Percentiles rank a stretch among this genome's conserved stretches.
These are phyloP conservation scores for Citropsis articulata DNA, from an alignment of 345 rosid species.

Conservation along the genomic window DNA sequence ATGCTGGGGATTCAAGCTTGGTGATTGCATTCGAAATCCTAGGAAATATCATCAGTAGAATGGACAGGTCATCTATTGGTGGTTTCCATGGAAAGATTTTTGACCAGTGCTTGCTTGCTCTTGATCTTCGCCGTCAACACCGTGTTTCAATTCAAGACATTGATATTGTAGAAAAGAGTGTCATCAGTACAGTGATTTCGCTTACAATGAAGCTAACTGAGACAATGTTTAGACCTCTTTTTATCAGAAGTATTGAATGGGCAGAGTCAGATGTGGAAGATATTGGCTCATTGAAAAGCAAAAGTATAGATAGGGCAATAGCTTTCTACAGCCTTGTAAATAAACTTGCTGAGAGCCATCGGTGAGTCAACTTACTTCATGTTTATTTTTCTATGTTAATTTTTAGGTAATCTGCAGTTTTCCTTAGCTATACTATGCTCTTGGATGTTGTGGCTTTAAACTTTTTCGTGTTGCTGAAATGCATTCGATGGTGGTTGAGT, in stretches of 20 bases:
- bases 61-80: slow-evolving; percentile 73
- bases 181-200: slow-evolving; percentile 52
- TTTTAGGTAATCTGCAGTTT: background rate
- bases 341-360: slow-evolving; percentile 76
- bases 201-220: slow-evolving; percentile 94
- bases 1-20: slow-evolving; percentile 71
- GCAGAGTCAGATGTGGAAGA: slow-evolving; percentile 63
- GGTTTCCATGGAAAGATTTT: slow-evolving; percentile 62
- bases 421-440: background rate
- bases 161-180: slow-evolving; percentile 64
- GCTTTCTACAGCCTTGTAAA: slow-evolving; percentile 73
- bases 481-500: background rate
- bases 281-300: slow-evolving; percentile 30
- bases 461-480: background rate
- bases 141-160: slow-evolving; percentile 55
- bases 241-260: slow-evolving; percentile 79
- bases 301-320: slow-evolving; percentile 61
- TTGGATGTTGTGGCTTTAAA: background rate
- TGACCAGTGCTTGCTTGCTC: slow-evolving; percentile 76
- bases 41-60: slow-evolving; percentile 49
- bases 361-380: slow-evolving; percentile 40
- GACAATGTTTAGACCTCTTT: slow-evolving; percentile 90
- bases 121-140: slow-evolving; percentile 76
- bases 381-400: background rate
- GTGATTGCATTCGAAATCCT: slow-evolving; percentile 75